phyloP scores from a whole-genome alignment of 2,329 filamentous ascomycete genomes.

The Teratosphaeriaceae sp. region DNA sequence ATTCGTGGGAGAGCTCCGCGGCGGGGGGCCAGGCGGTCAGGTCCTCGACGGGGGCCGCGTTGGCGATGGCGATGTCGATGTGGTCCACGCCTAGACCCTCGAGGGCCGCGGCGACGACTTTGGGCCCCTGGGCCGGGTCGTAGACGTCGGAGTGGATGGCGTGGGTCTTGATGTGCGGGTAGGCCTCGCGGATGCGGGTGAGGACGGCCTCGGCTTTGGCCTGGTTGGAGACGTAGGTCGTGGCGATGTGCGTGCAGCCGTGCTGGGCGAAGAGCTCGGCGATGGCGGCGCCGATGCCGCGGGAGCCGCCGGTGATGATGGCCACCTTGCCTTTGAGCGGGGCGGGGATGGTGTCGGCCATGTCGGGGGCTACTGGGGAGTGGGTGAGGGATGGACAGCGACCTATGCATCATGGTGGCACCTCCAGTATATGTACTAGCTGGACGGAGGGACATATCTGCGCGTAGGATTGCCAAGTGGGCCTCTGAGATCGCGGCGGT shows the following conservation, averaged over 20 bases:
- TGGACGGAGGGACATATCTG: too few species aligned
- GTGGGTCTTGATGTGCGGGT: constrained; percentile 10
- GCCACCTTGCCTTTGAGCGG: constrained; percentile 8
- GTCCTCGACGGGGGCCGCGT: constrained; percentile 3
- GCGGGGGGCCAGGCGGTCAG: constrained; percentile 1
- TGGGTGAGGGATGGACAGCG: too few species aligned
- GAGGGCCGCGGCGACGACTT: constrained; percentile 7
- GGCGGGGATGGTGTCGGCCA: constrained; percentile 8
- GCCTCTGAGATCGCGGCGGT: too few species aligned
- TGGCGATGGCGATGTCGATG: constrained; percentile 11
- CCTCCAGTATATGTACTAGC: too few species aligned
- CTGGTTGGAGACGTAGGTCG: constrained; percentile 11
- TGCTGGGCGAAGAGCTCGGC: constrained; percentile 7
- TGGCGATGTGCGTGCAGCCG: constrained; percentile 11
- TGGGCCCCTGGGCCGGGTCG: constrained; percentile 5
- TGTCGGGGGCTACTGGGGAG: too few species aligned
- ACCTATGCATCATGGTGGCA: too few species aligned
- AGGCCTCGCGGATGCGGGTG: constrained; percentile 4
- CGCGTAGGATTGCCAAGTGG: too few species aligned
- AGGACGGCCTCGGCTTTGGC: constrained; percentile 6
- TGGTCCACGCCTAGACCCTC: constrained; percentile 9
- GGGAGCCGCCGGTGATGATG: constrained; percentile 8
- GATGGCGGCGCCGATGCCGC: constrained; percentile 12
- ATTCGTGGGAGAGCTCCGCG: constrained; percentile 5
- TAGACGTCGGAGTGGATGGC: constrained; percentile 5